phyloP scores from a whole-genome alignment of 73 alveolate genomes.

The Blepharisma japonicum region DNA sequence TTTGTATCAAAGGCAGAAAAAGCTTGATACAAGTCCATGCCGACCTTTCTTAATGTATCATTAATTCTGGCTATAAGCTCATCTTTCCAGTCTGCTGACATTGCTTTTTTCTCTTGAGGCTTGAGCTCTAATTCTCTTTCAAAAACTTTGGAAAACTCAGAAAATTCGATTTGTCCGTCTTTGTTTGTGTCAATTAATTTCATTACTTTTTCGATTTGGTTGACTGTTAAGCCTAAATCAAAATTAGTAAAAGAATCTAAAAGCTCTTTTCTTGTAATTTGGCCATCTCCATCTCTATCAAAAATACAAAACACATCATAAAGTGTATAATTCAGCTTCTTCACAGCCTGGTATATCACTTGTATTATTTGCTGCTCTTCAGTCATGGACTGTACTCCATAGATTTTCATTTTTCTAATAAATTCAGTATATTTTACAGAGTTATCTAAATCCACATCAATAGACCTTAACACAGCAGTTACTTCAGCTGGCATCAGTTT shows the following conservation, averaged over 20 bases:
- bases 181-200: conserved; percentile 14
- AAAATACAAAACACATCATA: not conserved
- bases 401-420: conserved; percentile 4
- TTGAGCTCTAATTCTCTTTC: conserved; percentile 23
- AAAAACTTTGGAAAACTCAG: conserved; percentile 12
- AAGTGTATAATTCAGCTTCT: conserved; percentile 7
- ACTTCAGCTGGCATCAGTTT: conserved; percentile 42
- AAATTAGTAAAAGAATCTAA: conserved; percentile 25
- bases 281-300: conserved; percentile 30
- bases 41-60: not conserved
- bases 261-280: conserved; percentile 1
- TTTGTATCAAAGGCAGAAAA: conserved; percentile 44
- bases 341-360: not conserved
- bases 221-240: conserved; percentile 1
- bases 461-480: conserved; percentile 44
- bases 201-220: conserved; percentile 9
- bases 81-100: conserved; percentile 25
- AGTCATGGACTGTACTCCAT: not conserved
- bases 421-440: conserved; percentile 41
- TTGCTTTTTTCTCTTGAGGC: not conserved
- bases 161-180: not conserved
- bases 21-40: conserved; percentile 34
- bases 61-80: conserved; percentile 20
- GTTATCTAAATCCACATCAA: conserved; percentile 59
- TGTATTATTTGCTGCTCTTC: conserved; percentile 26